Conservation (phyloP, 2,329 filamentous ascomycete species). For the Helotiales sp. region DNA sequence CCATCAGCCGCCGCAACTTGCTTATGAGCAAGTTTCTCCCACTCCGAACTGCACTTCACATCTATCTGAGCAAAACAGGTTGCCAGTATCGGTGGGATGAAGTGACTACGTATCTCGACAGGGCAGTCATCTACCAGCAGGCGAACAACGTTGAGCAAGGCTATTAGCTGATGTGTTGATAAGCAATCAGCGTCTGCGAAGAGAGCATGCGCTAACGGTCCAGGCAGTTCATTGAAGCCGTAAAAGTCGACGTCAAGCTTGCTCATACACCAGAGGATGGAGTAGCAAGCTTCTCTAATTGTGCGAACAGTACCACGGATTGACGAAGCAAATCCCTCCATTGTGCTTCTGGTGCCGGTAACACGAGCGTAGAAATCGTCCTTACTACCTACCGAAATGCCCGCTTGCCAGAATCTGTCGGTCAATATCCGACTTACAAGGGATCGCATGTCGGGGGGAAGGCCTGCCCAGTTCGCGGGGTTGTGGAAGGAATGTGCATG, state of each 20-base stretch:
- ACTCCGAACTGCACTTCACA: conserved; percentile 83
- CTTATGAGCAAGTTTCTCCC: conserved; percentile 74
- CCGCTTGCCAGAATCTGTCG: conserved; percentile 97
- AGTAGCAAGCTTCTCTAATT: conserved; percentile 91
- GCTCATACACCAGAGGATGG: conserved; percentile 92
- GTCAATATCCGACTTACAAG: conserved; percentile 85
- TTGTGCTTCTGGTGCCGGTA: conserved; percentile 82
- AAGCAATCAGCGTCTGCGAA: conserved; percentile 82
- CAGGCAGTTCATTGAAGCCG: conserved; percentile 82
- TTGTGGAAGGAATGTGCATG: conserved; percentile 94
- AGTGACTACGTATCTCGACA: conserved; percentile 73
- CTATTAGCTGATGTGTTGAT: conserved; percentile 91
- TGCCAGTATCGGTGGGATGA: conserved; percentile 82
- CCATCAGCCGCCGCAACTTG: conserved; percentile 68
- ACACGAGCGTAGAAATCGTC: conserved; percentile 97
- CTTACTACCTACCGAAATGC: conserved; percentile 92
- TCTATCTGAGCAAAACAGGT: conserved; percentile 87
- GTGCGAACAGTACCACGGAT: conserved; percentile 88
- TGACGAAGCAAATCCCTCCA: conserved; percentile 93
- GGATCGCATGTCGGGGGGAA: conserved; percentile 75
- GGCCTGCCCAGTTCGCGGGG: conserved; percentile 77
- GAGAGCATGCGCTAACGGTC: conserved; percentile 80
- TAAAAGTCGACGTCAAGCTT: conserved; percentile 88
- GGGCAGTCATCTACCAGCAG: conserved; percentile 94
- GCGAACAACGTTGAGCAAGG: conserved; percentile 86